Percentiles rank a stretch among this genome's conserved stretches.
These are phyloP conservation scores for Colletotrichum agaves DNA, from an alignment of 2,329 filamentous ascomycete species.

Conservation along the genomic window DNA sequence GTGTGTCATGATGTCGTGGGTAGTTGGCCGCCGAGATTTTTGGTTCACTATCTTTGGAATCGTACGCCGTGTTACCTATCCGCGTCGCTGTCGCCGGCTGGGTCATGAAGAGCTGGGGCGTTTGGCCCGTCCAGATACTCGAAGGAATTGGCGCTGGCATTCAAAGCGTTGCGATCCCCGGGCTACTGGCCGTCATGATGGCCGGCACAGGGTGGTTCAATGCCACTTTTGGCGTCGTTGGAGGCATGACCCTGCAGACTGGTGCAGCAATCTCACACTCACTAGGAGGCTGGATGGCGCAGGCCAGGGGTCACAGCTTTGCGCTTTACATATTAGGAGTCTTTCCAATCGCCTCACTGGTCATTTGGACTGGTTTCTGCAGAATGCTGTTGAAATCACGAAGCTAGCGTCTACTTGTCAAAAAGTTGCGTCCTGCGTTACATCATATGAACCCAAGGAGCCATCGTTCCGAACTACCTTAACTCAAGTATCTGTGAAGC, in stretches of 20 bases:
- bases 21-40: slow-evolving; percentile 18
- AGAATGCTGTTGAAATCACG: slow-evolving; percentile 1
- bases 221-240: slow-evolving; percentile 22
- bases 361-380: slow-evolving; percentile 10
- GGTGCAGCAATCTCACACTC: slow-evolving; percentile 29
- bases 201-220: slow-evolving; percentile 23
- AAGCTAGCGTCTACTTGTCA: no score
- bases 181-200: slow-evolving; percentile 27
- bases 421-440: no score
- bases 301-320: slow-evolving; percentile 25
- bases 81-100: slow-evolving; percentile 26
- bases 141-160: slow-evolving; percentile 31
- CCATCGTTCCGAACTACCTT: no score
- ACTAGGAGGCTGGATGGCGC: slow-evolving; percentile 22
- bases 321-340: slow-evolving; percentile 22
- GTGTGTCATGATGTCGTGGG: slow-evolving; percentile 23
- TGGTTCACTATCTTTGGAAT: slow-evolving; percentile 16
- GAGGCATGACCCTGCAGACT: slow-evolving; percentile 28
- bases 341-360: slow-evolving; percentile 28
- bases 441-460: no score
- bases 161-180: slow-evolving; percentile 29
- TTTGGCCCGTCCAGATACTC: slow-evolving; percentile 31
- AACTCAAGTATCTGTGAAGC: no score
- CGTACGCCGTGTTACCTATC: slow-evolving; percentile 11
- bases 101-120: slow-evolving; percentile 17